phyloP scores from a whole-genome alignment of 257 asterid genomes.

The Verbascum thapsus region DNA sequence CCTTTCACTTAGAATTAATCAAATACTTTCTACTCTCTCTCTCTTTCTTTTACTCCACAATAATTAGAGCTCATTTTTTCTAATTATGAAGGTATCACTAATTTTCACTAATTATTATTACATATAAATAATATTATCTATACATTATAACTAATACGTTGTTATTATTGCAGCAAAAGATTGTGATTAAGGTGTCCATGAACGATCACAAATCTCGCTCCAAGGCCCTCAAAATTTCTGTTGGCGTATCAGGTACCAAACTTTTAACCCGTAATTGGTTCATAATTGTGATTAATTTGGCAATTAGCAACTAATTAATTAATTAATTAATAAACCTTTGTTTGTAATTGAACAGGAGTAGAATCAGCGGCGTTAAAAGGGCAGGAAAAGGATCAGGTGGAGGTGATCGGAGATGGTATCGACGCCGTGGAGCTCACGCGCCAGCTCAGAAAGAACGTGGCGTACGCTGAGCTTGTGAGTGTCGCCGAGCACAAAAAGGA shows the following conservation, averaged over 20 bases:
- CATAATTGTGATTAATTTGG: not conserved
- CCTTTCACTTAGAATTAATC: no score
- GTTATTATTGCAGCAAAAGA: slow-evolving; percentile 49
- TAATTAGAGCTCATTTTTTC: no score
- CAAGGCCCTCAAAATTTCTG: slow-evolving; percentile 45
- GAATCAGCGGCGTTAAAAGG: slow-evolving; percentile 50
- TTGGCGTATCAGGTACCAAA: slow-evolving; percentile 39
- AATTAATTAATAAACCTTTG: no score
- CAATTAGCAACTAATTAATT: no score
- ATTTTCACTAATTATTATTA: no score
- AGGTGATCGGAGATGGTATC: slow-evolving; percentile 58
- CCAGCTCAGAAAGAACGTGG: slow-evolving; percentile 54
- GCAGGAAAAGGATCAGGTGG: slow-evolving; percentile 41
- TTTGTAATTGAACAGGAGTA: slow-evolving; percentile 39
- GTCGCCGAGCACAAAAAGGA: slow-evolving; percentile 44
- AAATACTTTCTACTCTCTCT: no score
- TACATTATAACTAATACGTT: not conserved
- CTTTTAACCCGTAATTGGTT: not conserved
- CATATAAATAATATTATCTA: no score
- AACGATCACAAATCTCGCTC: slow-evolving; percentile 43
- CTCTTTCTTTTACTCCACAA: no score
- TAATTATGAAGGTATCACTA: no score
- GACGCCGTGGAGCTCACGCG: slow-evolving; percentile 54
- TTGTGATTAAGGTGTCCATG: slow-evolving; percentile 51
- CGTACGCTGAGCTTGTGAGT: slow-evolving; percentile 47